Conservation (phyloP, 495 filamentous ascomycete species). For the Staphylotrichum tortipilum region DNA sequence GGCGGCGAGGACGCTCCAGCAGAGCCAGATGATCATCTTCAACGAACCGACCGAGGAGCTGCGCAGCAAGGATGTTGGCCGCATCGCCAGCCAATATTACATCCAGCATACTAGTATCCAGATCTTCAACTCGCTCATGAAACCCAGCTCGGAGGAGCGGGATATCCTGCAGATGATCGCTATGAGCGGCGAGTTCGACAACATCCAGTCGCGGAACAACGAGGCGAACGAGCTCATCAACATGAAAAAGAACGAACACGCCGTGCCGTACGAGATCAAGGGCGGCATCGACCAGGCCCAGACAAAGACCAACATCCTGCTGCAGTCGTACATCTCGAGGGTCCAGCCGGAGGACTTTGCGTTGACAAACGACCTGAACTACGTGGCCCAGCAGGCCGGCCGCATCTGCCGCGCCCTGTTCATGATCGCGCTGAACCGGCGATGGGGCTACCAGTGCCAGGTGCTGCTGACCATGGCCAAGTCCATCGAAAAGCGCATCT, state of each 20-base stretch:
- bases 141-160: constrained; percentile 67
- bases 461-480: constrained; percentile 85
- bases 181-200: constrained; percentile 93
- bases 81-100: constrained; percentile 96
- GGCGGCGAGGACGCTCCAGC: constrained; percentile 73
- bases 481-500: constrained; percentile 90
- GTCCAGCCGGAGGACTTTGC: constrained; percentile 87
- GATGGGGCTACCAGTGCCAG: constrained; percentile 90
- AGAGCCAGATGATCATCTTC: constrained; percentile 98
- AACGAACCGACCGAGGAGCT: constrained; percentile 89
- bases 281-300: constrained; percentile 70
- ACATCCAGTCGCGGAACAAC: constrained; percentile 82
- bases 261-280: constrained; percentile 62
- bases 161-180: constrained; percentile 92
- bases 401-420: constrained; percentile 92
- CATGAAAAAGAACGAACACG: constrained; percentile 51
- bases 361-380: constrained; percentile 79
- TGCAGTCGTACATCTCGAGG: constrained; percentile 92
- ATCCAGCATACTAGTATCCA: constrained; percentile 87
- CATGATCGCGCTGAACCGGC: constrained; percentile 89
- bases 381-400: constrained; percentile 90
- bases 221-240: constrained; percentile 67
- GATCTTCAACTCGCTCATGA: constrained; percentile 92
- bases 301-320: constrained; percentile 87
- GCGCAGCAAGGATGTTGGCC: constrained; percentile 83